Base-by-base conservation (phyloP, 2,329 filamentous ascomycete species). In the Pyrenophora tritici-repentis region DNA sequence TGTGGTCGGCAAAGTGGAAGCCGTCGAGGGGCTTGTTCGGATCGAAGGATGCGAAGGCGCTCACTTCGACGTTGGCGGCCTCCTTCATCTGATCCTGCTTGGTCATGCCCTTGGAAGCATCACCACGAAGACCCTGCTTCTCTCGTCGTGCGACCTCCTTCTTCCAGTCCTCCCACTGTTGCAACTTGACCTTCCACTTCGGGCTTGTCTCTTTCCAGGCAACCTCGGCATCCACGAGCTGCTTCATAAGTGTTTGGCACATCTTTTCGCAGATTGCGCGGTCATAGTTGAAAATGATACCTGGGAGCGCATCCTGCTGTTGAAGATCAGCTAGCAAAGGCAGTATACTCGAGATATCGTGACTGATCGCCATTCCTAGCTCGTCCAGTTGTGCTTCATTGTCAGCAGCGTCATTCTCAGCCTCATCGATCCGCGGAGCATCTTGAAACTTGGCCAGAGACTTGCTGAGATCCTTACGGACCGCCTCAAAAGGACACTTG, bases 281-380 rank as follows among this genome's bases (percentile, higher is more conserved):
- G 57, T 91, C 86, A 60, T 89, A 93, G 65, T 90, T 89, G 77
- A 93, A 93, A 1, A 91, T 70, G 10, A 93, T 84, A 0, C 86
- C 88, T 0, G 89, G 89, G 1, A 93, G 77, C 0, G 86, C 87
- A 47, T 83, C 81, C 48, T 85, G 82, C 13, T 78, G 75, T 41
- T 89, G 81, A 1, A 91, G 76, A 26, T 85, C 80, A 13, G 75
- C 78, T 0, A 88, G 75, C 24, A 90, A 72, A 1, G 84, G 79
- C 14, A 88, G 72, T 3, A 81, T 84, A 8, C 79, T 81, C 4
- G 65, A 61, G 12, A 64, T 57, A n/a, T 70, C 57, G 42, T 65
- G 58, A 16, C 56, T 54, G 38, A 62, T 59, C 16, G 61, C 60
- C 29, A 65, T 60, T 17, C 52, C 52, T n/a, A 55, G 26, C 34